A percentile compares a stretch with the other conserved stretches of the same genome.
phyloP scores from a whole-genome alignment of 768 basidiomycete genomes.

The Russula vinacea region DNA sequence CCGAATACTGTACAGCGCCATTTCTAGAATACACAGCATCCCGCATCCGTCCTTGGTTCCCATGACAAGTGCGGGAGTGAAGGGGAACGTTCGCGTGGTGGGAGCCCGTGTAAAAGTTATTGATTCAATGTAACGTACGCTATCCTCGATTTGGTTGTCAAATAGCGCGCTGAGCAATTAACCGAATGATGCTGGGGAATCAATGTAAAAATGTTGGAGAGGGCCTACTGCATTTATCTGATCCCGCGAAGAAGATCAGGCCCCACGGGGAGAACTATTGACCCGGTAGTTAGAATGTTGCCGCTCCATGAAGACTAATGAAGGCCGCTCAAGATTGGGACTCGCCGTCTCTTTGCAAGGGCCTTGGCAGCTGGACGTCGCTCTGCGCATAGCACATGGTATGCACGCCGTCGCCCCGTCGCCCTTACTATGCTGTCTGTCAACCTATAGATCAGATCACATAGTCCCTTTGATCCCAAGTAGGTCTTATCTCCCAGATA shows the following conservation, averaged over 20 bases:
- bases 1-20: too few species aligned
- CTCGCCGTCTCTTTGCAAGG: neutral
- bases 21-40: neutral
- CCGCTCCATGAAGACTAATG: neutral
- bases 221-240: neutral
- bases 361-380: neutral
- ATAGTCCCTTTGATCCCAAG: neutral
- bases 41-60: conserved; percentile 2
- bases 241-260: neutral
- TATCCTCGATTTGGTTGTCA: neutral
- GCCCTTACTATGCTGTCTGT: neutral
- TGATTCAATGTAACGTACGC: neutral
- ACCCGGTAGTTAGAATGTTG: too few species aligned
- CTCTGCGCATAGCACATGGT: neutral
- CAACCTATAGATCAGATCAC: neutral
- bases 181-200: neutral
- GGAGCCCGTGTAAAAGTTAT: neutral
- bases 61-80: neutral
- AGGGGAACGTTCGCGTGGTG: neutral
- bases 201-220: too few species aligned
- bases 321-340: neutral
- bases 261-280: neutral
- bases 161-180: neutral
- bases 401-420: neutral
- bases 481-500: neutral